Percentiles rank a stretch among this genome's conserved stretches.
phyloP scores from a whole-genome alignment of 352 stramenopile genomes.

The Pilasporangium apinafurcum region DNA sequence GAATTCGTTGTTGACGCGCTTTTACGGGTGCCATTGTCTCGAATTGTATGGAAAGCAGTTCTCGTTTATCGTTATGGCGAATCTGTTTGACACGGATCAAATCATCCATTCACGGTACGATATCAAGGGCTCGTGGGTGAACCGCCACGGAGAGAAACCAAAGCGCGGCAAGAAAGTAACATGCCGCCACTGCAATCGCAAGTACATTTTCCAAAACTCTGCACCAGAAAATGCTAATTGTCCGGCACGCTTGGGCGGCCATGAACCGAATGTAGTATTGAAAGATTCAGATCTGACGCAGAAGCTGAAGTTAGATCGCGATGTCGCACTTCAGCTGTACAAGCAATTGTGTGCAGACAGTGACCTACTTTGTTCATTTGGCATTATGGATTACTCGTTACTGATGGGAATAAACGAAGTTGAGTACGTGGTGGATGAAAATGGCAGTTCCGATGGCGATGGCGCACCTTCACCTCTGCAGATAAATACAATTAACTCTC shows the following conservation, averaged over 20 bases:
- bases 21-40: constrained; percentile 88
- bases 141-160: constrained; percentile 69
- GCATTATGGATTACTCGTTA: constrained; percentile 92
- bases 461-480: constrained; percentile 14
- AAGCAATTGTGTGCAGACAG: constrained; percentile 75
- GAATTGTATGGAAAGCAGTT: constrained; percentile 90
- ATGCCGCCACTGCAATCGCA: constrained; percentile 85
- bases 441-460: constrained; percentile 26
- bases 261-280: constrained; percentile 86
- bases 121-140: constrained; percentile 90
- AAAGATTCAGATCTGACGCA: constrained; percentile 87
- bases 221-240: constrained; percentile 67
- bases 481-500: constrained; percentile 13
- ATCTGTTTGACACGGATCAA: constrained; percentile 87
- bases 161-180: constrained; percentile 86
- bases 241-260: constrained; percentile 59
- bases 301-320: constrained; percentile 80
- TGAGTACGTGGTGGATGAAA: constrained; percentile 82
- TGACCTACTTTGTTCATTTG: constrained; percentile 79
- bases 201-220: constrained; percentile 72
- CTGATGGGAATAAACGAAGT: constrained; percentile 88
- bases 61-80: constrained; percentile 91
- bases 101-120: constrained; percentile 87
- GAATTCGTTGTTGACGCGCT: constrained; percentile 82
- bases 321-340: constrained; percentile 66